Base-by-base conservation (phyloP, 2,329 filamentous ascomycete species). In the Neofusicoccum kwambonambiense region DNA sequence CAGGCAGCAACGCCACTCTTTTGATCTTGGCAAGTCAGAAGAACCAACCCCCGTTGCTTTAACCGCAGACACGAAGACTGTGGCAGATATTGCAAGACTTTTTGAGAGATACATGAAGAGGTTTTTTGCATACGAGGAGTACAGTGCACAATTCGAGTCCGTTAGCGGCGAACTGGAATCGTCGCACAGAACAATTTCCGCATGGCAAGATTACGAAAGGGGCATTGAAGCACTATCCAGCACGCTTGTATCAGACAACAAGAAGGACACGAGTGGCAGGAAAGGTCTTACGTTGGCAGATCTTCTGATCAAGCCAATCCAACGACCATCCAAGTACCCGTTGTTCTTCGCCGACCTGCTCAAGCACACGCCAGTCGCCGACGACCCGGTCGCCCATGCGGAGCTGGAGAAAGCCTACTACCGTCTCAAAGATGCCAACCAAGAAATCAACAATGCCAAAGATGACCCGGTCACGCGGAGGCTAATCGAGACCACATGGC, bases 301-400 rank as follows among this genome's bases (percentile, higher is more conserved):
- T 77, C 83, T 98, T 4, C 83, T 98, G 64, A 93, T 97, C 69
- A 98, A 98, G 91, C 95, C 94, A 0, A 93, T 97, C 19, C 94
- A 99, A 77, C 86, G 94, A 64, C 86, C 97, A 22, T 96, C 92
- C 80, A 92, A 90, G 78, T 98, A 98, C 73, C 92, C 92, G 11
- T 81, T 99, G 3, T 81, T 98, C 2, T 93, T 98, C 72, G 84
- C 88, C 4, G 92, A 97, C 71, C 82, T 99, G 8, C 83, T 93
- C 66, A 93, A 90, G 71, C 85, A 89, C 69, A 97, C 93, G 0
- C 91, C 92, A 1, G 90, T 92, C 1, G 88, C 86, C 64, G 94
- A 98, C 73, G 96, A 93, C 71, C 92, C 93, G 0, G 87, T 87
- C 67, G 90, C 92, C 0, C 90, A 97, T 76, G 87, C 90, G 74